A percentile compares a stretch with the other conserved stretches of the same genome.
Evolutionary conservation across 225 moss, liverwort and hornwort genomes (phyloP).

Genomic region (Pseudoscleropodium purum): DNA sequence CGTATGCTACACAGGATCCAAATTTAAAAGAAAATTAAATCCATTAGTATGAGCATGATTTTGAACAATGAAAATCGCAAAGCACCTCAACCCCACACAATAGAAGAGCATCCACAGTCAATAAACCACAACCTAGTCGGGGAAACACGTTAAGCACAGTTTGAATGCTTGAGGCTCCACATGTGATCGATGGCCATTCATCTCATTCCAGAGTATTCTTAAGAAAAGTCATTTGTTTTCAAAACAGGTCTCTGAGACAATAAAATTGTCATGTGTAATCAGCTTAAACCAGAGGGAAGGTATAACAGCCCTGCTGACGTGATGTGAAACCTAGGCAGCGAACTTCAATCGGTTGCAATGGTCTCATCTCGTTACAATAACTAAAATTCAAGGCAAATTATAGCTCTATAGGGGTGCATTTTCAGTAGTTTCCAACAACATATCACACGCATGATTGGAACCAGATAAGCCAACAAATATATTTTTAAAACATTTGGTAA

Average conservation of each 20-base stretch:
- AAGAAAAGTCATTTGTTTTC: neutral
- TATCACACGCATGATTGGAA: neutral
- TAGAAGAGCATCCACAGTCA: neutral
- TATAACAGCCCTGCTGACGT: neutral
- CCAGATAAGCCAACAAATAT: neutral
- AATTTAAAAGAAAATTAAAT: neutral
- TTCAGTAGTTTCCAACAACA: neutral
- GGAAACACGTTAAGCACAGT: neutral
- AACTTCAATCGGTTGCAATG: neutral
- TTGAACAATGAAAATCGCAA: neutral
- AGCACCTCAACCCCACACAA: neutral
- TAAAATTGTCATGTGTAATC: neutral
- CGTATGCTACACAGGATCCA: conserved; percentile 53
- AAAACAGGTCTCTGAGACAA: neutral
- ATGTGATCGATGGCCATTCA: neutral
- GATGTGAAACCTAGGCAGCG: neutral
- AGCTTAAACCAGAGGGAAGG: neutral
- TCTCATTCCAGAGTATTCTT: neutral
- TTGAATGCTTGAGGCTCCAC: neutral
- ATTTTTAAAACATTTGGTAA: neutral
- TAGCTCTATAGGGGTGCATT: neutral
- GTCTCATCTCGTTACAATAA: neutral
- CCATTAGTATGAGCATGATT: neutral
- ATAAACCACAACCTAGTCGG: neutral
- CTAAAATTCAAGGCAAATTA: neutral